Base-by-base conservation (phyloP, 2,329 filamentous ascomycete species). In the Microascus cirrosus region DNA sequence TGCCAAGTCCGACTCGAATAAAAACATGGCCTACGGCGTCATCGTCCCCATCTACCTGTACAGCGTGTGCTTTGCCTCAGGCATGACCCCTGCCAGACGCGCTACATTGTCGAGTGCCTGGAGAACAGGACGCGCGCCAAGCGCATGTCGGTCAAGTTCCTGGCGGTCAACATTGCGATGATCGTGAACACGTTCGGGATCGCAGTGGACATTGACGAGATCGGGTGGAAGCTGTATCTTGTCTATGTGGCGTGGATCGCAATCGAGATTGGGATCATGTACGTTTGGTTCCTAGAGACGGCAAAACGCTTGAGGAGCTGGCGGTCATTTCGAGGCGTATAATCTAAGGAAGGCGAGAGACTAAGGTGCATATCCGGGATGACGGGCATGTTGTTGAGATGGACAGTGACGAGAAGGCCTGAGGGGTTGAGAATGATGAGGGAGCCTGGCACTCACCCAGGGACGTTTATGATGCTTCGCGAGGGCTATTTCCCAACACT, bases 271-370 rank as follows among this genome's bases (percentile, higher is more conserved):
- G 61, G 80, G 52, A 84, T 86, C 63, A 81, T 86, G 39, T 85
- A 78, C 69, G 83, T 83, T 73, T 79, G 85, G 68, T 86, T 84
- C 67, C 78, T 86, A 58, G 86, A 90, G 73, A 89, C 86, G 22
- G 83, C 2, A 83, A 83, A 0, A 88, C 85, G 1, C 81, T 89
- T 1, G 86, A 89, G 67, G 83, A 87, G 67, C 78, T 87, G 61
- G 81, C 85, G 53, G 80, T 81, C 64, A 86, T 89, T 67, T 89
- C 64, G 85, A 89, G 39, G n/a, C 45, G 45, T 2, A 5, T 5
- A 50, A 50, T 50, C 45, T 20, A 12, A 50, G 45, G 20, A 50
- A 50, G 45, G 45, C 24, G 45, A 50, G 20, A 50, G 45, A 50
- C 45, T 3, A 50, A 8, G 45, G 45, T 50, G n/a, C 45, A 50